Evolutionary conservation across 2,329 filamentous ascomycete species (phyloP), one percentile per base, ranked within the genome.

Genomic region (Orbilia blumenaviensis): DNA sequence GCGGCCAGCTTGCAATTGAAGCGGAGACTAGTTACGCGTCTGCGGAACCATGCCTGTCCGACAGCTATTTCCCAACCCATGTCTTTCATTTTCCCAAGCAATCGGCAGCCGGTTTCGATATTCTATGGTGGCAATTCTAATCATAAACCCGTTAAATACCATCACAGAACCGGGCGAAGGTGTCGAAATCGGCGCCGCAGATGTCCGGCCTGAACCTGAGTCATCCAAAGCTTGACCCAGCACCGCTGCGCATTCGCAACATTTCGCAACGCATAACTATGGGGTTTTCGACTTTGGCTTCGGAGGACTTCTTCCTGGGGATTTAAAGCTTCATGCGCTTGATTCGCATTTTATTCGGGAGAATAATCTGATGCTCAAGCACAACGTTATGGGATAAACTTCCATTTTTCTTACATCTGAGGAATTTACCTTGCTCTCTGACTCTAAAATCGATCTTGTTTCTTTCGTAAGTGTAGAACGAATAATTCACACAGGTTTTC

Each of bases 181-280:
- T 4, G 58, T 64, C 50, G 60, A 73, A 66, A 66, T 66, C 61
- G 67, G 46, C 60, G 67, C 50, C 67, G 67, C 67, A 72, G 58
- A 72, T 66, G 67, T 41, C 67, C 67, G 58, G 60, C 67, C 67
- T 64, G 60, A 29, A 23, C 64, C 64, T 68, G 64, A 66, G 42
- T 66, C 62, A 66, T 66, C 62, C 14, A 23, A 32, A 46, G 38
- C 56, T 61, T 7, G 36, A 62, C n/a, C 56, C 12, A 16, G 32
- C 18, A 16, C 7, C 18, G 52, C 18, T 25, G 52, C 50, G 42
- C n/a, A 29, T 60, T 68, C 64, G 38, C 64, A 68, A 68, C 64
- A 10, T 58, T 42, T 54, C 29, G 41, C 64, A 68, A 68, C 64
- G 64, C 64, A 68, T n/a, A 32, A 48, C 25, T 23, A 25, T 48